Evolutionary conservation across 331 rosid genomes (phyloP).

Genomic region (Arachis monticola): DNA sequence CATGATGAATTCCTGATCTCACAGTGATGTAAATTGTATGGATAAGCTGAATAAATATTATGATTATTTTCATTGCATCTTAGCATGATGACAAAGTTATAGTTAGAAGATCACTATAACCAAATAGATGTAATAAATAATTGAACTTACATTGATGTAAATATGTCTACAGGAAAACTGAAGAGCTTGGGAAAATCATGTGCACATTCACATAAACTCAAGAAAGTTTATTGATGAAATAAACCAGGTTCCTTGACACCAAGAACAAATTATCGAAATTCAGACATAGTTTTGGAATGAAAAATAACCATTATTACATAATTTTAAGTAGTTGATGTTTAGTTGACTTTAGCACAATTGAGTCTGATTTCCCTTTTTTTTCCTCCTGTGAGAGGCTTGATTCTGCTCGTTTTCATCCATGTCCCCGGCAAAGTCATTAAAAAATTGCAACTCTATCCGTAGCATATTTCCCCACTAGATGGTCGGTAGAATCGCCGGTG

Average conservation of each 20-base stretch:
- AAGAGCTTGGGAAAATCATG: not conserved
- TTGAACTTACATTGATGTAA: not conserved
- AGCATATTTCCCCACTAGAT: conserved; percentile 48
- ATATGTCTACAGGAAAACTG: not conserved
- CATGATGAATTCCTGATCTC: no score
- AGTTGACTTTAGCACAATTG: conserved; percentile 55
- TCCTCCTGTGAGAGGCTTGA: conserved; percentile 54
- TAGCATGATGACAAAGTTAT: not conserved
- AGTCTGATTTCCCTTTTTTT: conserved; percentile 52
- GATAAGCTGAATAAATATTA: no score
- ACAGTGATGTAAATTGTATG: no score
- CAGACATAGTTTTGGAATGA: not conserved
- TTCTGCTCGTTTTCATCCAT: conserved; percentile 52
- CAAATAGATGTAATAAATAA: not conserved
- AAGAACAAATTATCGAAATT: not conserved
- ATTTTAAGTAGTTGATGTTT: not conserved
- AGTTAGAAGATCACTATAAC: not conserved
- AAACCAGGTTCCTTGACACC: not conserved
- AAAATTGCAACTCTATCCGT: conserved; percentile 26
- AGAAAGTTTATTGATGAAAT: not conserved
- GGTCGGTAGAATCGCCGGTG: conserved; percentile 40
- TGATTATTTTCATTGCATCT: no score
- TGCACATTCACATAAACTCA: not conserved
- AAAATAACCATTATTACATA: not conserved
- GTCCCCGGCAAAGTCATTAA: conserved; percentile 42